A percentile compares a stretch with the other conserved stretches of the same genome.
Conservation (phyloP, 1,284 basidiomycete species). For the Cutaneotrichosporon dermatis region DNA sequence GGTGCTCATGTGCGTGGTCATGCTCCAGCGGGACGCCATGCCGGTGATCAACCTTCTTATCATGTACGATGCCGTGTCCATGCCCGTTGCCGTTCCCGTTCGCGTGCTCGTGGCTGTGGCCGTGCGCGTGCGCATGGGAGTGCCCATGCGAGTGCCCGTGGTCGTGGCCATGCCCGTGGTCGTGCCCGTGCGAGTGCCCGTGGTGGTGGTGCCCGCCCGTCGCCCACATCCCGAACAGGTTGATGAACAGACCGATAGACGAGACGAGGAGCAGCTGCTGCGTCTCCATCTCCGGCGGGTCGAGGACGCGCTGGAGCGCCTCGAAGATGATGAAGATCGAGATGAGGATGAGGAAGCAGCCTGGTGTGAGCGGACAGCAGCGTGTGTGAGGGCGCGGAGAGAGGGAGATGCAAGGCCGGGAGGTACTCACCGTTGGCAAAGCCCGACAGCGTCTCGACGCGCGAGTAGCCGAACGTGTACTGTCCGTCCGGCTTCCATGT, state of each 20-base stretch:
- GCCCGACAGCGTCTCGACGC: constrained; percentile 98
- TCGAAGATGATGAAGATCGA: constrained; percentile 98
- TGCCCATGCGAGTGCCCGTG: constrained; percentile 23
- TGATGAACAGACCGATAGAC: constrained; percentile 82
- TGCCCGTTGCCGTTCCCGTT: constrained; percentile 11
- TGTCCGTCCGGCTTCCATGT: constrained; percentile 91
- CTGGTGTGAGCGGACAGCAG: constrained; percentile 10
- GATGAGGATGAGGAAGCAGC: constrained; percentile 85
- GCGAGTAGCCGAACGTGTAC: constrained; percentile 94
- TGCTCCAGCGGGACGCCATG: constrained; percentile 28
- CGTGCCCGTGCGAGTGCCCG: constrained; percentile 44
- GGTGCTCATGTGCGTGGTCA: neutral
- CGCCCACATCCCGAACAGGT: constrained; percentile 98
- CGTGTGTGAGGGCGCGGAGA: too few relatives aligned
- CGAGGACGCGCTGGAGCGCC: constrained; percentile 86
- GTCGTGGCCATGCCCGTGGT: constrained; percentile 19
- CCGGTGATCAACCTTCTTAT: constrained; percentile 39
- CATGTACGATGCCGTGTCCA: constrained; percentile 34
- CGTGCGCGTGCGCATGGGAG: neutral
- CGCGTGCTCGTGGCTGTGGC: too few relatives aligned
- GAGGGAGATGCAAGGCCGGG: too few relatives aligned
- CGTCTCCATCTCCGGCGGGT: constrained; percentile 98
- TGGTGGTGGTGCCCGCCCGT: constrained; percentile 94
- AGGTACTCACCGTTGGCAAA: constrained; percentile 79
- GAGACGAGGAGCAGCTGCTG: constrained; percentile 87